Evolutionary conservation across 352 stramenopile genomes (phyloP), one percentile per base, ranked within the genome.

Genomic region (Pilasporangium apinafurcum): DNA sequence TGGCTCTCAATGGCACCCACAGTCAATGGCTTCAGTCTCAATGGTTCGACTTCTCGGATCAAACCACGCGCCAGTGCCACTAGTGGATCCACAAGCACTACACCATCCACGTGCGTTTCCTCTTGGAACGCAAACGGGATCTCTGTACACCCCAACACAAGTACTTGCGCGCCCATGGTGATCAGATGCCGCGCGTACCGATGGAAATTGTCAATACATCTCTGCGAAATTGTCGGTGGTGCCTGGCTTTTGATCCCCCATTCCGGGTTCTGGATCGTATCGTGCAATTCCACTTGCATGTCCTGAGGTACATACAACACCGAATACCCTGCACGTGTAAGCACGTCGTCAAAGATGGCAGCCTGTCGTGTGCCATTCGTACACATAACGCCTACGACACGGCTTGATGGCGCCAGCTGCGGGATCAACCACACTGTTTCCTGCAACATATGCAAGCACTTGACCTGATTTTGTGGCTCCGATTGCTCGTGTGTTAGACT

Each of bases 221-320:
- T 45, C 14, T 53, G 61, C n/a, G 62, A 41, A 13, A 72, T 58
- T 10, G 40, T 47, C 3, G 65, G 64, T n/a, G n/a, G n/a, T 4
- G 68, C 62, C 9, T 37, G 68, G 55, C 62, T 76, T 50, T 81
- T 81, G 58, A 81, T 74, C 5, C 68, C 68, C 68, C 68, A 81
- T 18, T 67, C 41, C 2, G 61, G 57, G 33, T 77, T 72, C 21
- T 42, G 47, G 46, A 81, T 81, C 17, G 68, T 72, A 30, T 81
- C 68, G 24, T 81, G 66, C 17, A 81, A 36, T 29, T 73, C 65
- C 12, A 24, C 27, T 44, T 81, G 68, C 12, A 53, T 50, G 5
- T 56, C 36, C 2, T 50, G 45, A 9, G 44, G 37, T 10, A 81
- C 68, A 44, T 77, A 43, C 4, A 77, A 21, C 14, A 81, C 48